These are phyloP conservation scores for Penicillium sp. DNA, from an alignment of 2,329 filamentous ascomycete genomes.

Conservation along the genomic window DNA sequence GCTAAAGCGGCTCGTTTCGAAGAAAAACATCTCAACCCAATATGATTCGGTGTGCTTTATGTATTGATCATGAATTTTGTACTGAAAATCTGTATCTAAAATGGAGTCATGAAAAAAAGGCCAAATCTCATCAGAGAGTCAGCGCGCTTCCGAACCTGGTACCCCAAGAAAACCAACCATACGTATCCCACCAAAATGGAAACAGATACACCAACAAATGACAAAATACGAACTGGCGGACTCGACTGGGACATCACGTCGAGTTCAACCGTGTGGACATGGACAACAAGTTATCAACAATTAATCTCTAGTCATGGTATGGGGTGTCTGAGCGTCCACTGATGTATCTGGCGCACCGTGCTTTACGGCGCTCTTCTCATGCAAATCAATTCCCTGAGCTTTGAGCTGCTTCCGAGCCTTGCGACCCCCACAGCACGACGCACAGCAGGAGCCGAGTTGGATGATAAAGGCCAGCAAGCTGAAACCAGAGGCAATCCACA, in stretches of 20 bases:
- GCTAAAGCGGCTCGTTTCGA: too few species aligned
- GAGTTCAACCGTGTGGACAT: neutral
- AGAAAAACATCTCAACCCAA: too few species aligned
- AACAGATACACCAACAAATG: neutral
- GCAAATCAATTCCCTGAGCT: constrained; percentile 21
- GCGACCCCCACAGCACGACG: constrained; percentile 52
- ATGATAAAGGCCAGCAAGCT: constrained; percentile 71
- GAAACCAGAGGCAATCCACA: constrained; percentile 78
- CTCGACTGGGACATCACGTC: constrained; percentile 3
- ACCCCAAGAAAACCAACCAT: neutral
- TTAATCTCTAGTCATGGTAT: neutral
- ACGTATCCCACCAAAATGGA: neutral
- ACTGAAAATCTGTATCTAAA: neutral
- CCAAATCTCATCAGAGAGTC: neutral
- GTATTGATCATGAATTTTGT: neutral
- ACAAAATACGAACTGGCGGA: neutral
- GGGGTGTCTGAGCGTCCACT: neutral
- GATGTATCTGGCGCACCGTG: constrained; percentile 3
- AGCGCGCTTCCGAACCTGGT: neutral
- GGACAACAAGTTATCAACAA: neutral
- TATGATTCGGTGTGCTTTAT: neutral
- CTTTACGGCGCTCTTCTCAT: constrained; percentile 15
- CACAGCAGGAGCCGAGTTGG: constrained; percentile 78
- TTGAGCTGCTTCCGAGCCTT: constrained; percentile 43
- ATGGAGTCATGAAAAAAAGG: neutral